Evolutionary conservation across 2,329 filamentous ascomycete genomes (phyloP), one percentile per base, ranked within the genome.

Genomic region (Fusarium staphyleae): DNA sequence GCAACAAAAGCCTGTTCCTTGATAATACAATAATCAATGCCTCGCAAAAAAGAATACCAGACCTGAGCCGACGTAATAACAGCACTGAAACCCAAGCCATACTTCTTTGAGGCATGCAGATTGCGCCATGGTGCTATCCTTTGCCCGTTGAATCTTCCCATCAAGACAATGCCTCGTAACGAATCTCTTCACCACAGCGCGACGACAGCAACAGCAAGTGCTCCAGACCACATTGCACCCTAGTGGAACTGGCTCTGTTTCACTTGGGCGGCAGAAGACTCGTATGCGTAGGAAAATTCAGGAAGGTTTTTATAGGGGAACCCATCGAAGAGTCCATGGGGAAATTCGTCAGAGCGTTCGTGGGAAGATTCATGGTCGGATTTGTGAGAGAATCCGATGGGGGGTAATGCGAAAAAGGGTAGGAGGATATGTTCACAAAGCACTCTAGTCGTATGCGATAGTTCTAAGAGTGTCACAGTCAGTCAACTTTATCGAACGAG

Each of bases 161-260:
- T 24, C 22, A 24, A 7, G 2, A 24, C 22, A 24, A 24, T 5
- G 22, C 22, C 22, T 24, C 22, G 4, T 24, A 5, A 24, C 11
- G 12, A 18, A 40, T 33, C 29, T 29, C 29, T 33, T 39, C 9
- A 36, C 39, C 34, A 41, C 3, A 56, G 29, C 19, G 48, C 57
- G 6, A 33, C 40, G 15, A 16, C 60, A 5, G 33, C 48, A 4
- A 37, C 54, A 1, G 51, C 53, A 8, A 32, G 34, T 12, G 39
- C 30, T 19, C 52, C 56, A 6, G 32, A n/a, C 52, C 46, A 62
- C n/a, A 41, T 36, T 11, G 55, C 28, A 33, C 45, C 39, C 19
- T 24, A 39, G 14, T 39, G 29, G 3, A 52, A 33, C 19, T 24
- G 19, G 41, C 28, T 32, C 12, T 46, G 46, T 22, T 43, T 49